Evolutionary conservation across 306 rosid species (phyloP), one percentile per base, ranked within the genome.

Genomic region (Citrullus amarus): DNA sequence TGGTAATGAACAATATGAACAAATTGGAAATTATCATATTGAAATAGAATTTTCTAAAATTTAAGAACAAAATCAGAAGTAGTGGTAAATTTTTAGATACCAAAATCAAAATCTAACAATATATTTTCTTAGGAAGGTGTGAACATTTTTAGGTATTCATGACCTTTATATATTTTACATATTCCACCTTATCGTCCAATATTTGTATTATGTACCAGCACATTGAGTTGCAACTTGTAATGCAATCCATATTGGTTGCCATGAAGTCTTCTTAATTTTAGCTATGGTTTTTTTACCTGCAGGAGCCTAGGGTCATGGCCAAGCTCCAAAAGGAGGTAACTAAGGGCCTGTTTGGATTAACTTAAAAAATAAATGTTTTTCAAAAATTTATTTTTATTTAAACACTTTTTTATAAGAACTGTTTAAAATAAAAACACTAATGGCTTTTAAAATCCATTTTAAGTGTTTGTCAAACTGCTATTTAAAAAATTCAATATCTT

Each of bases 291-390:
- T 43, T 77, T 78, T 79, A 81, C 63, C 81, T 83, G 86, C 95
- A 96, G 98, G 97, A 92, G 79, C 97, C 99, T 58, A 75, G 86
- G 70, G 92, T 91, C 78, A 22, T 92, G 90, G 75, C 91, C 75
- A 92, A 96, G 85, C 93, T 96, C 80, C 99, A 96, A 83, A 98
- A 91, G 86, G 98, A 96, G 97, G 98, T 95, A 83, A 79, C 76
- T 34, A 56, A 25, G 28, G 28, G 28, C 28, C 28, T 25, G 28
- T 25, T 25, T 25, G 28, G 28, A 25, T 25, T 25, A 25, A 25
- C 1, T 25, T 25, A 25, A 25, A 25, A 25, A 25, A 25, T 25
- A 25, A 25, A 25, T 25, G 1, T 25, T 25, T 25, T 25, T 25
- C 28, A 25, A 25, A 25, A 25, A 25, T 25, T 25, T 25, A 25